Percentiles rank a stretch among this genome's conserved stretches.
Evolutionary conservation across 495 filamentous ascomycete species (phyloP).

Genomic region (Saxophila tyrrhenica): DNA sequence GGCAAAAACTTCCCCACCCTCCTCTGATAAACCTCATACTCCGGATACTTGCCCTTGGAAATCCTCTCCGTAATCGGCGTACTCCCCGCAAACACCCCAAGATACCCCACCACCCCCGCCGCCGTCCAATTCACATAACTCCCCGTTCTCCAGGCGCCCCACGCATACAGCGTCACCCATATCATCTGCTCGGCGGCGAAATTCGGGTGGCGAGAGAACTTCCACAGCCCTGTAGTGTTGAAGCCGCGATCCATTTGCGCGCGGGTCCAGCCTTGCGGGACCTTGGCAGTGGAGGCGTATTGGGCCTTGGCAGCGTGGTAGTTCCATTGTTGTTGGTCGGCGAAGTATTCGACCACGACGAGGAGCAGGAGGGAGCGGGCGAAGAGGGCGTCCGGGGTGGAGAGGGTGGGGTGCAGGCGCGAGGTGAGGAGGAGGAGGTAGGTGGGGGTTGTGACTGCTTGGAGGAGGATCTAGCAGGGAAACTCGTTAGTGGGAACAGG

Average conservation of each 20-base stretch:
- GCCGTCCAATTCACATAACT: conserved; percentile 67
- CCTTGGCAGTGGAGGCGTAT: conserved; percentile 61
- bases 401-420: conserved; percentile 30
- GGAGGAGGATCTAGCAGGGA: conserved; percentile 50
- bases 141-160: conserved; percentile 64
- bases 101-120: conserved; percentile 54
- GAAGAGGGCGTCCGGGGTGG: conserved; percentile 55
- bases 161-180: conserved; percentile 79
- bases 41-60: conserved; percentile 68
- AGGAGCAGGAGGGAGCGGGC: conserved; percentile 55
- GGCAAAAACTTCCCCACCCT: conserved; percentile 76
- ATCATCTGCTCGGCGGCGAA: conserved; percentile 86
- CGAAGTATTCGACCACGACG: conserved; percentile 63
- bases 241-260: conserved; percentile 90
- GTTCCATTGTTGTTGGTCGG: conserved; percentile 90
- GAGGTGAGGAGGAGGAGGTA: conserved; percentile 64
- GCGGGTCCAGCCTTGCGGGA: conserved; percentile 47
- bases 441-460: conserved; percentile 63
- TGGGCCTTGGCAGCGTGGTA: conserved; percentile 71
- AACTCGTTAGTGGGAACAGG: not conserved
- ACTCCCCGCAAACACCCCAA: conserved; percentile 78
- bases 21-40: conserved; percentile 77
- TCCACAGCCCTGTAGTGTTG: conserved; percentile 73
- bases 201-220: conserved; percentile 81
- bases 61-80: conserved; percentile 79